A percentile compares a stretch with the other conserved stretches of the same genome.
Conservation (phyloP, 1,284 basidiomycete species). For the Farysia itapuensis region DNA sequence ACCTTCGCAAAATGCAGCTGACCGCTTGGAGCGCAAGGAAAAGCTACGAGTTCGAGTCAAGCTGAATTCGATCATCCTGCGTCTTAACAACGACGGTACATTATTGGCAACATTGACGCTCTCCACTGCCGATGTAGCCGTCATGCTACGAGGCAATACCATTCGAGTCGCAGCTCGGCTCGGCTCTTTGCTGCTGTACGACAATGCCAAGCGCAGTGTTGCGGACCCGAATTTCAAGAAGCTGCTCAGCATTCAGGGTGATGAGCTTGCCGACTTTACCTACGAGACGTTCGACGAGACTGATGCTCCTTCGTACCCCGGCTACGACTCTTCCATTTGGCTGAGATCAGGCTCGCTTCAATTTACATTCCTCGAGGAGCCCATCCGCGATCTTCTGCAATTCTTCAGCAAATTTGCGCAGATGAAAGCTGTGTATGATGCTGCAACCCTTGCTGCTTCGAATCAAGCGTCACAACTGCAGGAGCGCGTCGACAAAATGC, state of each 20-base stretch:
- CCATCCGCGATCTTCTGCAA: constrained; percentile 79
- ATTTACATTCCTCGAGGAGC: constrained; percentile 83
- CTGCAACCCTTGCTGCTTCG: constrained; percentile 88
- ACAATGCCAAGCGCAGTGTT: constrained; percentile 68
- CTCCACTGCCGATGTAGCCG: constrained; percentile 84
- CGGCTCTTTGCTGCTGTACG: constrained; percentile 80
- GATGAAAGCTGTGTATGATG: constrained; percentile 78
- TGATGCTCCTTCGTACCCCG: constrained; percentile 68
- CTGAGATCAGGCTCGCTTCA: constrained; percentile 89
- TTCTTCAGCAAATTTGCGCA: constrained; percentile 86
- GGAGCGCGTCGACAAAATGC: constrained; percentile 69
- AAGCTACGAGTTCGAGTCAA: constrained; percentile 84
- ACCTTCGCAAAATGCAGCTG: constrained; percentile 9
- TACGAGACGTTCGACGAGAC: constrained; percentile 84
- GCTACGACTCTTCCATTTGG: constrained; percentile 82
- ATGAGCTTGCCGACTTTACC: constrained; percentile 90
- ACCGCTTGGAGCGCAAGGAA: constrained; percentile 59
- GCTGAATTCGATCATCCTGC: constrained; percentile 80
- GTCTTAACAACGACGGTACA: constrained; percentile 75
- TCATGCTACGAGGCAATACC: constrained; percentile 74
- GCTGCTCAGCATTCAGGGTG: constrained; percentile 89
- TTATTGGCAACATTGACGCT: constrained; percentile 83
- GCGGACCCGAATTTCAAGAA: constrained; percentile 73
- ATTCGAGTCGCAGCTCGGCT: constrained; percentile 81
- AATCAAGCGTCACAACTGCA: constrained; percentile 76